Conservation (phyloP, 495 filamentous ascomycete species). For the Apiosordaria backusii region DNA sequence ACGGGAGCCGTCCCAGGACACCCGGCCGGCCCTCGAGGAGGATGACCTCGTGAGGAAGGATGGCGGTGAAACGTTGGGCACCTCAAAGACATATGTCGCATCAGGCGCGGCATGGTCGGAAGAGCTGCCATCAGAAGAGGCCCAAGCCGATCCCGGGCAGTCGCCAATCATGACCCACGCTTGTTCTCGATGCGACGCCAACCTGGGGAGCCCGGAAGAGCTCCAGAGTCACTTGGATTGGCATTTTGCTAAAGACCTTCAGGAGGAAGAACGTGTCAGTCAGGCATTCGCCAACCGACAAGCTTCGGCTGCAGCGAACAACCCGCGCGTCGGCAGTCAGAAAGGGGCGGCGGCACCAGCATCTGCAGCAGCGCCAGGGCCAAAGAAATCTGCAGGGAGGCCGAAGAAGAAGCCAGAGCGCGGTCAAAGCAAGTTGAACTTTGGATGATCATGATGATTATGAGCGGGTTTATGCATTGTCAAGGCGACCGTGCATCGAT, state of each 20-base stretch:
- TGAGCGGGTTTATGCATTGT: not conserved
- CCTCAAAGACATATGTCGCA: conserved; percentile 13
- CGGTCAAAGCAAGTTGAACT: conserved; percentile 70
- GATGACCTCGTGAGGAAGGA: conserved; percentile 19
- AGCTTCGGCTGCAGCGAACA: conserved; percentile 27
- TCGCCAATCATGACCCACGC: conserved; percentile 46
- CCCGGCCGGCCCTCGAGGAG: conserved; percentile 28
- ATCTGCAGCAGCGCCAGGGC: conserved; percentile 23
- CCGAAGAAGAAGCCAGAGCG: conserved; percentile 59
- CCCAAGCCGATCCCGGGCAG: conserved; percentile 32
- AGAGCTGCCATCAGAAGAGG: conserved; percentile 14
- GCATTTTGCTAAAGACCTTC: conserved; percentile 90
- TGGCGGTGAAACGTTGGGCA: conserved; percentile 27
- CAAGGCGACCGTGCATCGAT: conserved; percentile 8
- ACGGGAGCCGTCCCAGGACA: conserved; percentile 28
- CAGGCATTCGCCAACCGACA: conserved; percentile 39
- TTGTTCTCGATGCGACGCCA: conserved; percentile 64
- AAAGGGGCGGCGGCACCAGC: conserved; percentile 26
- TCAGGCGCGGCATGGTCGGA: conserved; percentile 9
- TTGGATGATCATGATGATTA: conserved; percentile 50
- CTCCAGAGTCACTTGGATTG: conserved; percentile 84
- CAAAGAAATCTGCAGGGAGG: conserved; percentile 27
- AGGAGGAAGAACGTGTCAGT: conserved; percentile 52
- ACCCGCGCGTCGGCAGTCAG: conserved; percentile 20
- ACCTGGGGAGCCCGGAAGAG: conserved; percentile 50